phyloP scores from a whole-genome alignment of 2,329 filamentous ascomycete species.

The Botrytis medusae region DNA sequence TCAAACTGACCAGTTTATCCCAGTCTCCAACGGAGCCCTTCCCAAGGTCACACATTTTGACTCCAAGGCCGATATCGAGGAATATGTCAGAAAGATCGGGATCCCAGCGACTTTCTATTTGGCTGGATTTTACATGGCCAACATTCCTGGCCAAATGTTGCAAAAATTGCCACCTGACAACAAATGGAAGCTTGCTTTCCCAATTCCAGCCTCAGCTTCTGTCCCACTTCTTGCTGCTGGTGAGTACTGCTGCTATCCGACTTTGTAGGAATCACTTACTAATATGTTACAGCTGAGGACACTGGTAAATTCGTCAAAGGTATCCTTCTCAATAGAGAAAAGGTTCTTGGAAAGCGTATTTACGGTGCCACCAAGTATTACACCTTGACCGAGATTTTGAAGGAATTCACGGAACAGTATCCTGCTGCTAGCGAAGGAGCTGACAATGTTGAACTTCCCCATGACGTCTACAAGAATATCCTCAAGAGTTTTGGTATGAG shows the following conservation, averaged over 20 bases:
- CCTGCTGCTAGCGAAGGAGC: conserved; percentile 45
- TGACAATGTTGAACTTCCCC: conserved; percentile 41
- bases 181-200: conserved; percentile 37
- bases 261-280: not conserved
- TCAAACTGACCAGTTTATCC: not conserved
- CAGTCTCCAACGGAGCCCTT: conserved; percentile 45
- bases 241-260: not conserved
- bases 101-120: conserved; percentile 51
- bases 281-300: conserved; percentile 32
- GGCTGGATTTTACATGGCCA: conserved; percentile 54
- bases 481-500: conserved; percentile 42
- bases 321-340: conserved; percentile 40
- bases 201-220: conserved; percentile 35
- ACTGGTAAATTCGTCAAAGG: conserved; percentile 41
- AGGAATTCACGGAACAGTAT: conserved; percentile 44
- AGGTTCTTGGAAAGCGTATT: conserved; percentile 46
- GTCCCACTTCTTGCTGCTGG: conserved; percentile 41
- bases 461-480: conserved; percentile 45
- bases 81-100: conserved; percentile 40
- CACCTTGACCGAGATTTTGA: conserved; percentile 44
- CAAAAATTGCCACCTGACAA: conserved; percentile 35
- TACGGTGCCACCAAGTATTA: conserved; percentile 46
- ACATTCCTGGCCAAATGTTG: conserved; percentile 41
- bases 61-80: conserved; percentile 44
- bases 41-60: conserved; percentile 43